These are phyloP conservation scores for Sistotremastrum niveocremeum DNA, from an alignment of 768 basidiomycete species.

Conservation along the genomic window DNA sequence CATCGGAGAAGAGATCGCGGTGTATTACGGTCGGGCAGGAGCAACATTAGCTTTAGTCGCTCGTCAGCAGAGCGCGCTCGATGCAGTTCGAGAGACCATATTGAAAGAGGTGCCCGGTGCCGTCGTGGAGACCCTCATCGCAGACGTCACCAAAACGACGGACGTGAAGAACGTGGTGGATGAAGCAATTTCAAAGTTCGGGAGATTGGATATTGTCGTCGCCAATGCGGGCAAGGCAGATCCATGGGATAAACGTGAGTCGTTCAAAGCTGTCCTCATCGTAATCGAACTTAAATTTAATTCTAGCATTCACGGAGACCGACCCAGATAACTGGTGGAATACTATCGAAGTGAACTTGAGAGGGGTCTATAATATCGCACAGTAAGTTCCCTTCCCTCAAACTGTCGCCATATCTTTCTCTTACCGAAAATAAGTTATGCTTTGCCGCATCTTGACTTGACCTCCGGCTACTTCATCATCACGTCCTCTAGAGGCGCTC, in stretches of 20 bases:
- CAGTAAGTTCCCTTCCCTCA: too few relatives aligned
- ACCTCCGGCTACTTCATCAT: too few relatives aligned
- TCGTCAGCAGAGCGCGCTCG: slow-evolving; percentile 7
- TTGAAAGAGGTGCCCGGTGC: not conserved
- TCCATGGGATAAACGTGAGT: too few relatives aligned
- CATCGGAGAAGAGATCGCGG: slow-evolving; percentile 15
- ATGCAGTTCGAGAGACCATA: slow-evolving; percentile 11
- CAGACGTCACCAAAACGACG: slow-evolving; percentile 29
- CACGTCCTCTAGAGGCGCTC: too few relatives aligned
- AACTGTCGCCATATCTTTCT: too few relatives aligned
- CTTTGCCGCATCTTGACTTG: too few relatives aligned
- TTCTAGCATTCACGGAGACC: slow-evolving; percentile 1
- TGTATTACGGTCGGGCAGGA: slow-evolving; percentile 15
- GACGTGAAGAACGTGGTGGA: slow-evolving; percentile 33
- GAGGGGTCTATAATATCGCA: slow-evolving; percentile 5
- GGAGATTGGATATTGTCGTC: slow-evolving; percentile 40
- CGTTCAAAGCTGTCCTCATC: too few relatives aligned
- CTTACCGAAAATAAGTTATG: too few relatives aligned
- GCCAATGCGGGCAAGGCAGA: slow-evolving; percentile 39
- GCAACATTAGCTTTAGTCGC: slow-evolving; percentile 13
- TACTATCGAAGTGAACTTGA: slow-evolving; percentile 11
- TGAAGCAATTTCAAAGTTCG: slow-evolving; percentile 31
- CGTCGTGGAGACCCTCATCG: slow-evolving; percentile 12
- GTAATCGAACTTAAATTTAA: too few relatives aligned
- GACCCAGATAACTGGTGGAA: slow-evolving; percentile 14